Conservation (phyloP, 768 basidiomycete genomes). For the Suillus placidus region DNA sequence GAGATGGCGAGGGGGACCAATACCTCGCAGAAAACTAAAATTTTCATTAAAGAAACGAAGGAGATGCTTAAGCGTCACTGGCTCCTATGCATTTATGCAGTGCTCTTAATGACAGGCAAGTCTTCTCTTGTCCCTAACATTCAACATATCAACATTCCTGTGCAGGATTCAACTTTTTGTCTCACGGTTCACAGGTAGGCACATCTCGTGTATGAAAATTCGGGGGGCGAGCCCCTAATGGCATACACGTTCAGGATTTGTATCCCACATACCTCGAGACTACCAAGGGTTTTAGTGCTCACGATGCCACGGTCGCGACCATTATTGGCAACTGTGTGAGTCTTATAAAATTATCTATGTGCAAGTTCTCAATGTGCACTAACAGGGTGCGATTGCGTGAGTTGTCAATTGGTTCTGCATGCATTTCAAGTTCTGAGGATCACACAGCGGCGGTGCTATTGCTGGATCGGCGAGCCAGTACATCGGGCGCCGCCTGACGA, state of each 20-base stretch:
- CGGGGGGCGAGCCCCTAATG: neutral
- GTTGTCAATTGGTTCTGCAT: conserved; percentile 23
- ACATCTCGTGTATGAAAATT: neutral
- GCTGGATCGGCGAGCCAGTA: conserved; percentile 77
- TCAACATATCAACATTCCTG: conserved; percentile 3
- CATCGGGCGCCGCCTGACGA: conserved; percentile 82
- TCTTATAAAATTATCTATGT: conserved; percentile 12
- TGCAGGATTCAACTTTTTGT: conserved; percentile 74
- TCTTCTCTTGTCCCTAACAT: conserved; percentile 8
- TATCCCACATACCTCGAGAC: conserved; percentile 76
- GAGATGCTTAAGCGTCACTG: conserved; percentile 83
- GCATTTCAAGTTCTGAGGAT: conserved; percentile 2
- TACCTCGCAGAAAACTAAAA: conserved; percentile 55
- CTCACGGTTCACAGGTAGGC: conserved; percentile 67
- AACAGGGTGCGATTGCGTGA: conserved; percentile 48
- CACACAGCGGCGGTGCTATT: conserved; percentile 60
- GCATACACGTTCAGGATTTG: conserved; percentile 52
- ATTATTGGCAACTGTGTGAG: conserved; percentile 77
- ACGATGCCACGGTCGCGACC: conserved; percentile 70
- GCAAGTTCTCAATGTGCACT: conserved; percentile 1
- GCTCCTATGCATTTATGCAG: conserved; percentile 80
- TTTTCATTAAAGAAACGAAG: conserved; percentile 73
- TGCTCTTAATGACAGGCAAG: conserved; percentile 72
- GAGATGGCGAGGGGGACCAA: conserved; percentile 45
- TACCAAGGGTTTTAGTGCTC: conserved; percentile 60